A percentile compares a stretch with the other conserved stretches of the same genome.
phyloP scores from a whole-genome alignment of 208 protist species.

The Trypanosoma mega region DNA sequence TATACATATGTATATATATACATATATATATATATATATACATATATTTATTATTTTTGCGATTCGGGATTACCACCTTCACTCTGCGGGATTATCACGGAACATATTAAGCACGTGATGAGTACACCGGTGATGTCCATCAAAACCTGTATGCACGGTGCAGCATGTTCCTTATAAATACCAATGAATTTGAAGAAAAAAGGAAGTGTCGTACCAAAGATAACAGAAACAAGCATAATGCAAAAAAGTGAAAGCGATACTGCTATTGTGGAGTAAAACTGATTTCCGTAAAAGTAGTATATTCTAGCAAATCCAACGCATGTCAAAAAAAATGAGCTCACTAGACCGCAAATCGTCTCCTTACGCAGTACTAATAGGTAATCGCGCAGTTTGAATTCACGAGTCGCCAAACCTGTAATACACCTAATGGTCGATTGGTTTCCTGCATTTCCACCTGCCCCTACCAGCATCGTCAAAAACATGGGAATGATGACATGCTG shows the following conservation, averaged over 20 bases:
- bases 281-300: conserved; percentile 31
- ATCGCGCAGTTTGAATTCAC: conserved; percentile 20
- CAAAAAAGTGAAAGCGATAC: conserved; percentile 33
- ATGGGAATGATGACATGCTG: conserved; percentile 49
- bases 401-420: conserved; percentile 32
- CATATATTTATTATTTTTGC: too few species aligned
- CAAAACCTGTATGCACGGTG: conserved; percentile 37
- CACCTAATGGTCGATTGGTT: conserved; percentile 40
- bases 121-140: conserved; percentile 50
- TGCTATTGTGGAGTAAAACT: conserved; percentile 33
- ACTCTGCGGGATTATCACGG: conserved; percentile 18
- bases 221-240: conserved; percentile 30
- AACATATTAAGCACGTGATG: conserved; percentile 39
- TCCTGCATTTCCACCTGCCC: conserved; percentile 58
- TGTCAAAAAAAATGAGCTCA: conserved; percentile 29
- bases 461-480: conserved; percentile 70
- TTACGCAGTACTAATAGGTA: conserved; percentile 22
- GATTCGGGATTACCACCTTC: not conserved
- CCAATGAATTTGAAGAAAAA: conserved; percentile 31
- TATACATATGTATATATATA: too few species aligned
- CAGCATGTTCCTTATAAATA: conserved; percentile 34
- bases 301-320: conserved; percentile 32
- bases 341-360: conserved; percentile 27
- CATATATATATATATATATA: too few species aligned
- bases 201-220: conserved; percentile 36